Base-by-base conservation (phyloP, 2,329 filamentous ascomycete genomes). In the Xylaria arbuscula region DNA sequence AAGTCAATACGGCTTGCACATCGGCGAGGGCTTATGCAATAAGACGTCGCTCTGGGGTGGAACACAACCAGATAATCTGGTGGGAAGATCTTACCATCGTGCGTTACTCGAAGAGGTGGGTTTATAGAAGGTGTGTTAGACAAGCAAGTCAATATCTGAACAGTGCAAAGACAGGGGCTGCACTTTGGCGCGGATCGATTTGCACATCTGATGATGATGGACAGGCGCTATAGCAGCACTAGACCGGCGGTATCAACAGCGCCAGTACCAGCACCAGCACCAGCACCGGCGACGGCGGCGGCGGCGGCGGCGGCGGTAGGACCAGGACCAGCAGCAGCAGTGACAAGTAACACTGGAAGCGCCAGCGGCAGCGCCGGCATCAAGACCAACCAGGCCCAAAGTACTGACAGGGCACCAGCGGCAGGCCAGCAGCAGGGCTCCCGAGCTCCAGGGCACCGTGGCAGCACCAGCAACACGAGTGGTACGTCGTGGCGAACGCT, bases 11-110 rank as follows among this genome's bases (percentile, higher is more conserved):
- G 38, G 67, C 74, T 74, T 72, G 77, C 72, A 77, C 74, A 74
- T 70, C 73, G 62, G 66, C 68, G 63, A 72, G 68, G 68, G 72
- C 73, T 75, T 71, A 76, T 76, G 75, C 72, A 76, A 76, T 78
- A 77, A 76, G 75, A 75, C 72, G 75, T 75, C 72, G 72, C 28
- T 74, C 67, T 69, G 71, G 67, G 73, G 62, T 60, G 69, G 60
- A 70, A 67, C 67, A 62, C 65, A 69, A 65, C 69, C 69, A 71
- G 63, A 72, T 66, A 70, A 70, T 61, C 64, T 76, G 76, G 70
- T 67, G 75, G 74, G 76, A 75, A 75, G 73, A 75, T 78, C 77
- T 79, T 78, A 79, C 77, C 77, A 79, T 79, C 73, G 74, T 76
- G 66, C 64, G 70, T 75, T 71, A 73, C 74, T 72, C 67, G 69